Conservation (phyloP, 257 asterid genomes). For the Primulina huaijiensis region DNA sequence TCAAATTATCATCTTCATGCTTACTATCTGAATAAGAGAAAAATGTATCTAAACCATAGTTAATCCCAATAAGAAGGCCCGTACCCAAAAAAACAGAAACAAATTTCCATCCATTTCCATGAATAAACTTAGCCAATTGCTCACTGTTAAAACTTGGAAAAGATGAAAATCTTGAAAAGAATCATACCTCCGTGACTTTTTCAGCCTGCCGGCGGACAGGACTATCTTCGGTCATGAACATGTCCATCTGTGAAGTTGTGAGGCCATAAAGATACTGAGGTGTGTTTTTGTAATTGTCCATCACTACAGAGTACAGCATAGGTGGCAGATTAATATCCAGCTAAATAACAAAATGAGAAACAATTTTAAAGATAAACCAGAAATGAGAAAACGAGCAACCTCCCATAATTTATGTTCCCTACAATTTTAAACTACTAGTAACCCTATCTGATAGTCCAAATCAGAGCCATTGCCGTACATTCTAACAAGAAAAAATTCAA, state of each 20-base stretch:
- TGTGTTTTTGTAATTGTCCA: constrained; percentile 70
- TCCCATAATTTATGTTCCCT: not conserved
- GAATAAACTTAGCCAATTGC: not conserved
- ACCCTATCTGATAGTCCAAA: too few species aligned
- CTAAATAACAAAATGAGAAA: constrained; percentile 2
- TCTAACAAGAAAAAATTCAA: not conserved
- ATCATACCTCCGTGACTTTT: constrained; percentile 69
- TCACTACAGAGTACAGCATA: constrained; percentile 64
- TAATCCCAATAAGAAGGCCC: not conserved
- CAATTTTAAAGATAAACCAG: not conserved
- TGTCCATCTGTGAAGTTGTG: constrained; percentile 80
- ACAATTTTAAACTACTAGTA: too few species aligned
- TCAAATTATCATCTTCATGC: not conserved
- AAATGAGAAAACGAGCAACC: not conserved
- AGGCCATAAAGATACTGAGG: constrained; percentile 90
- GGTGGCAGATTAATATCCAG: constrained; percentile 15
- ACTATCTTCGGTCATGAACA: constrained; percentile 90
- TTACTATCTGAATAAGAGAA: constrained; percentile 1
- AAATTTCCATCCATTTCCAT: not conserved
- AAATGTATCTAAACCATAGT: not conserved
- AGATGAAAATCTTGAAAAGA: constrained; percentile 14
- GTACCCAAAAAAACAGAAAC: constrained; percentile 3
- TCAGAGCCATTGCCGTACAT: too few species aligned
- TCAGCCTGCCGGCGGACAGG: constrained; percentile 64
- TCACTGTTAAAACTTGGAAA: not conserved